Evolutionary conservation across 208 protist genomes (phyloP).

Genomic region (Trypanosoma conorhini): DNA sequence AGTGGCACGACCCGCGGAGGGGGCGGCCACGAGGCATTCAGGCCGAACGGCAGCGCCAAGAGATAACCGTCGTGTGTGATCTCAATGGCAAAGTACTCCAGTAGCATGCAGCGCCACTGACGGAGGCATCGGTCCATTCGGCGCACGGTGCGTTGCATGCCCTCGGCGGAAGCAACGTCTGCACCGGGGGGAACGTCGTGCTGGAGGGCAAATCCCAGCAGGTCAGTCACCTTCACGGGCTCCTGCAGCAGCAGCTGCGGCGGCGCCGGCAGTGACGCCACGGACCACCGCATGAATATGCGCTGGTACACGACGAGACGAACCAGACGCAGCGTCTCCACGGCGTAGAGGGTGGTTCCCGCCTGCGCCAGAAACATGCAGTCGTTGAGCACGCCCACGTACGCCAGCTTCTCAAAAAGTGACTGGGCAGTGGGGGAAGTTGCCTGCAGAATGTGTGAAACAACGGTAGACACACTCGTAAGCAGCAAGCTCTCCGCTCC

Average conservation of each 20-base stretch:
- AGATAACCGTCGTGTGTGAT: slow-evolving; percentile 53
- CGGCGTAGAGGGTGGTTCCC: slow-evolving; percentile 62
- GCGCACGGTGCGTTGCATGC: slow-evolving; percentile 35
- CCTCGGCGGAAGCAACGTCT: slow-evolving; percentile 11
- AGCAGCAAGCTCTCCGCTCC: slow-evolving; percentile 8
- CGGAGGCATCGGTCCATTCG: slow-evolving; percentile 53
- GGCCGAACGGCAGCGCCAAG: slow-evolving; percentile 50
- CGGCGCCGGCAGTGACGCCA: slow-evolving; percentile 42
- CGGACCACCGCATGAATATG: slow-evolving; percentile 77
- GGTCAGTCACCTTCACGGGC: slow-evolving; percentile 40
- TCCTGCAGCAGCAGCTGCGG: slow-evolving; percentile 40
- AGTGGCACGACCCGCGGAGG: slow-evolving; percentile 59
- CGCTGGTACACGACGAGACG: slow-evolving; percentile 74
- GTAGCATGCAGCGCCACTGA: slow-evolving; percentile 67
- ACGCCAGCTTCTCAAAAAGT: slow-evolving; percentile 59
- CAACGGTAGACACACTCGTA: slow-evolving; percentile 40
- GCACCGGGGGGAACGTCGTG: slow-evolving; percentile 42
- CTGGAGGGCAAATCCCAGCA: slow-evolving; percentile 54
- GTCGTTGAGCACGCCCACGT: slow-evolving; percentile 60
- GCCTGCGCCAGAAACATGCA: slow-evolving; percentile 71
- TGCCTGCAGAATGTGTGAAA: slow-evolving; percentile 32
- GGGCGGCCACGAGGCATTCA: slow-evolving; percentile 75
- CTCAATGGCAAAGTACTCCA: slow-evolving; percentile 79
- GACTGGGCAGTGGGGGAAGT: slow-evolving; percentile 49
- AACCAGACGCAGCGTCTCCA: slow-evolving; percentile 64